Conservation (phyloP, 2,329 filamentous ascomycete genomes). For the Massarina eburnea region DNA sequence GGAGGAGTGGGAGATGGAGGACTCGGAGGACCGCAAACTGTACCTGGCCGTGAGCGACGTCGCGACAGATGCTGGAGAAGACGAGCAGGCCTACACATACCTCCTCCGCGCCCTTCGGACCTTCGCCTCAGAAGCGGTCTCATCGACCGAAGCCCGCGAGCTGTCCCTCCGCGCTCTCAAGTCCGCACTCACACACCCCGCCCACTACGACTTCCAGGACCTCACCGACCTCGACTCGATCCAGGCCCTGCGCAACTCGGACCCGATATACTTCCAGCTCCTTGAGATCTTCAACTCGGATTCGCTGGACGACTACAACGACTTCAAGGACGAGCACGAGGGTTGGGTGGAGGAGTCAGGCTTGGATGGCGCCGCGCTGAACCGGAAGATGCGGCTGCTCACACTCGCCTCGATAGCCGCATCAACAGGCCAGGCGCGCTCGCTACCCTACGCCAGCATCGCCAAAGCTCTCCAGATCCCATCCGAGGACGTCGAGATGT, state of each 20-base stretch:
- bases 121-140: slow-evolving; percentile 63
- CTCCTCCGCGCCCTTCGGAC: slow-evolving; percentile 75
- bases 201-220: slow-evolving; percentile 73
- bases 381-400: slow-evolving; percentile 94
- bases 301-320: slow-evolving; percentile 90
- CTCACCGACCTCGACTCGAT: slow-evolving; percentile 72
- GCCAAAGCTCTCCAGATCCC: slow-evolving; percentile 82
- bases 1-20: slow-evolving; percentile 76
- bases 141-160: slow-evolving; percentile 57
- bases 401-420: slow-evolving; percentile 90
- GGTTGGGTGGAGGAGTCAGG: slow-evolving; percentile 79
- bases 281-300: slow-evolving; percentile 95
- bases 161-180: slow-evolving; percentile 67
- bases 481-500: slow-evolving; percentile 86
- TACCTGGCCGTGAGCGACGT: slow-evolving; percentile 81
- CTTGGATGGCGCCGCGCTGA: slow-evolving; percentile 70
- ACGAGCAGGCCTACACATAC: slow-evolving; percentile 74
- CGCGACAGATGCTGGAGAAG: slow-evolving; percentile 75
- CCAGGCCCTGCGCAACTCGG: slow-evolving; percentile 81
- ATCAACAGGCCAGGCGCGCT: slow-evolving; percentile 72
- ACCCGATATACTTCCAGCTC: slow-evolving; percentile 84
- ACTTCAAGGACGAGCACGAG: slow-evolving; percentile 90
- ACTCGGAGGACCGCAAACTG: slow-evolving; percentile 81
- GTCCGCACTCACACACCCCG: slow-evolving; percentile 65
- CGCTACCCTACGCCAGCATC: slow-evolving; percentile 86